Conservation (phyloP, 805 yeast species). For the Nakazawaea siamensis region DNA sequence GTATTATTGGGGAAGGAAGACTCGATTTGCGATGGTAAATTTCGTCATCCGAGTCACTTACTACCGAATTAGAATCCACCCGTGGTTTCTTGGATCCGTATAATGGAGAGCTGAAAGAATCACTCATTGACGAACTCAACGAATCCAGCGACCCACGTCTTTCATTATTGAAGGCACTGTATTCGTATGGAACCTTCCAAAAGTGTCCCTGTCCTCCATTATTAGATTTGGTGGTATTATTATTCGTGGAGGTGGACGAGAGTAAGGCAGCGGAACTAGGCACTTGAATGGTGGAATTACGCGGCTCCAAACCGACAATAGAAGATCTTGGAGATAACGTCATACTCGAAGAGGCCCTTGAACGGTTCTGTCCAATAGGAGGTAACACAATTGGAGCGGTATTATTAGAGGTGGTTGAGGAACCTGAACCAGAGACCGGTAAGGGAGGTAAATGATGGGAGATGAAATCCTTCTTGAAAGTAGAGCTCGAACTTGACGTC, state of each 20-base stretch:
- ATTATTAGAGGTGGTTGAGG: too few species aligned
- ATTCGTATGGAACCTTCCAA: constrained; percentile 58
- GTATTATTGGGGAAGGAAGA: not conserved
- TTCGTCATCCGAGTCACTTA: constrained; percentile 12
- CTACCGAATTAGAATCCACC: constrained; percentile 14
- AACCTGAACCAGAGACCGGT: constrained; percentile 6
- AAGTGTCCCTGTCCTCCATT: constrained; percentile 33
- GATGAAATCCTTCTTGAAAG: constrained; percentile 1
- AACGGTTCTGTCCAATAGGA: constrained; percentile 12
- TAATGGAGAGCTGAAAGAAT: constrained; percentile 22
- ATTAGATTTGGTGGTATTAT: constrained; percentile 1
- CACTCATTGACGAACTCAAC: constrained; percentile 36
- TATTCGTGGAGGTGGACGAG: not conserved
- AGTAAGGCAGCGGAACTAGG: too few species aligned
- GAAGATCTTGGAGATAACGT: constrained; percentile 9
- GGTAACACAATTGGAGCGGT: constrained; percentile 11
- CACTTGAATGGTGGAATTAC: too few species aligned
- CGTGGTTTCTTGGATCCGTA: not conserved
- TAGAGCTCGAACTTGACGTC: not conserved
- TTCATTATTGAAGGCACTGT: constrained; percentile 28
- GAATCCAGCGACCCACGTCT: constrained; percentile 43
- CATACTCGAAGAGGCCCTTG: constrained; percentile 8
- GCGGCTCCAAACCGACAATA: constrained; percentile 4
- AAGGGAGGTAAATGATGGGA: constrained; percentile 9
- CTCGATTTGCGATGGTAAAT: not conserved